These are phyloP conservation scores for Betula pendula DNA, from an alignment of 306 rosid genomes.

Conservation along the genomic window DNA sequence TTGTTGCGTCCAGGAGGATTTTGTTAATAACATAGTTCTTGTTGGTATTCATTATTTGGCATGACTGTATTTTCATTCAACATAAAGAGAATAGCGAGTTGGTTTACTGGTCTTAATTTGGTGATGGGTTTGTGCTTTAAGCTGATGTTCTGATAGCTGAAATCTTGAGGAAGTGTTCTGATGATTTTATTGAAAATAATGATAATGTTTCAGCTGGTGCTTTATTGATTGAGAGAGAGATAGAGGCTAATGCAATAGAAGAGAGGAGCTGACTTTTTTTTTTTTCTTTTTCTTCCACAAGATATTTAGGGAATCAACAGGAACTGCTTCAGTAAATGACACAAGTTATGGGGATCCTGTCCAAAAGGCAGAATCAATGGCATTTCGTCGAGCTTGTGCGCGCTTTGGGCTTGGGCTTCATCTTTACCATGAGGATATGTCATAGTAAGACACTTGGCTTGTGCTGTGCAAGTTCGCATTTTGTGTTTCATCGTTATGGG, in stretches of 20 bases:
- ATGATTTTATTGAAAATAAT: neutral
- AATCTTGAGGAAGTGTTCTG: neutral
- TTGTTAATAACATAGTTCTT: neutral
- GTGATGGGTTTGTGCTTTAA: neutral
- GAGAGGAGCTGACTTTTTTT: constrained; percentile 3
- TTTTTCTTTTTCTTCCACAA: constrained; percentile 26
- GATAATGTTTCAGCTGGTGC: neutral
- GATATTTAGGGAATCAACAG: constrained; percentile 79
- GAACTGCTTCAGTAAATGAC: constrained; percentile 71
- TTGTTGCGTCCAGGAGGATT: neutral
- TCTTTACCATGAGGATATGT: constrained; percentile 72
- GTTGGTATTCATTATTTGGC: neutral
- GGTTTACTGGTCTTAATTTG: neutral
- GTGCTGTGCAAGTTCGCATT: neutral
- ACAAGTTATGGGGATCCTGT: constrained; percentile 83
- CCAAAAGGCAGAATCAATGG: constrained; percentile 94
- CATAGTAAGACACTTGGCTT: constrained; percentile 27
- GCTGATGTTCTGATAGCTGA: neutral
- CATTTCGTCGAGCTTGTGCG: constrained; percentile 93
- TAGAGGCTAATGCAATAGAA: no score
- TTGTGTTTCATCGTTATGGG: neutral
- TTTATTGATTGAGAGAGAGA: no score
- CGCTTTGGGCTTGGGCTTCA: constrained; percentile 85
- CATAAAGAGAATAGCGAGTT: neutral
- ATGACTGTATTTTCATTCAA: neutral